Evolutionary conservation across 148 eudicot genomes (phyloP).

Genomic region (Fagopyrum tataricum): DNA sequence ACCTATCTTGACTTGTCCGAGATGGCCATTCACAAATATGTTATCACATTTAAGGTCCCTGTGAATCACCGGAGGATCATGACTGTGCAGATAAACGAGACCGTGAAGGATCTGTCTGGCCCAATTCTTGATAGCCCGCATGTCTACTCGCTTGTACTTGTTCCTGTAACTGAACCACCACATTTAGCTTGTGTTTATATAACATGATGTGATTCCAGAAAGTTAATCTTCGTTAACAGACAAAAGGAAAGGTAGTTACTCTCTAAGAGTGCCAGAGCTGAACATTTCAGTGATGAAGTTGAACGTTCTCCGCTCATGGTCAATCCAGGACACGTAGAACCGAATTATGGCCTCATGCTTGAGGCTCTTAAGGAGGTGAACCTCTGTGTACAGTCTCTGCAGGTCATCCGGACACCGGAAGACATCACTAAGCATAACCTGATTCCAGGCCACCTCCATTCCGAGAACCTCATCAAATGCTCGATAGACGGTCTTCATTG

Average conservation of each 20-base stretch:
- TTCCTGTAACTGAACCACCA: slow-evolving; percentile 54
- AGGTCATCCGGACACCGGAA: slow-evolving; percentile 55
- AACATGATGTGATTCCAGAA: background rate
- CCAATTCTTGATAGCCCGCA: slow-evolving; percentile 76
- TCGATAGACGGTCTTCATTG: slow-evolving; percentile 71
- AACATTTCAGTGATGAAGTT: slow-evolving; percentile 95
- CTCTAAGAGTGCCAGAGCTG: slow-evolving; percentile 89
- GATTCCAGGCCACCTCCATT: slow-evolving; percentile 95
- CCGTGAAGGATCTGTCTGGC: slow-evolving; percentile 75
- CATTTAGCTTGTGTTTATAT: background rate
- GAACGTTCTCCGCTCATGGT: slow-evolving; percentile 50
- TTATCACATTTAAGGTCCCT: slow-evolving; percentile 92
- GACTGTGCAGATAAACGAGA: slow-evolving; percentile 66
- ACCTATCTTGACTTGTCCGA: slow-evolving; percentile 93
- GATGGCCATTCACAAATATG: slow-evolving; percentile 86
- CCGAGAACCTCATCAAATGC: slow-evolving; percentile 77
- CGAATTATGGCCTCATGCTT: slow-evolving; percentile 60
- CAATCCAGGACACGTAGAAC: slow-evolving; percentile 69
- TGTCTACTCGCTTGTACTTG: slow-evolving; percentile 51
- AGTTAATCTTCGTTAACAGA: background rate
- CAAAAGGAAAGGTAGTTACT: slow-evolving; percentile 33
- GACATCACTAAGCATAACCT: slow-evolving; percentile 47
- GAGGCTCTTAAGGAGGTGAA: slow-evolving; percentile 73
- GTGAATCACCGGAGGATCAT: slow-evolving; percentile 84
- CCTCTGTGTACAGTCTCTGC: slow-evolving; percentile 72